Evolutionary conservation across 192 early-diverging fungal species (phyloP), one percentile per base, ranked within the genome.

Genomic region (Backusella australiensis): DNA sequence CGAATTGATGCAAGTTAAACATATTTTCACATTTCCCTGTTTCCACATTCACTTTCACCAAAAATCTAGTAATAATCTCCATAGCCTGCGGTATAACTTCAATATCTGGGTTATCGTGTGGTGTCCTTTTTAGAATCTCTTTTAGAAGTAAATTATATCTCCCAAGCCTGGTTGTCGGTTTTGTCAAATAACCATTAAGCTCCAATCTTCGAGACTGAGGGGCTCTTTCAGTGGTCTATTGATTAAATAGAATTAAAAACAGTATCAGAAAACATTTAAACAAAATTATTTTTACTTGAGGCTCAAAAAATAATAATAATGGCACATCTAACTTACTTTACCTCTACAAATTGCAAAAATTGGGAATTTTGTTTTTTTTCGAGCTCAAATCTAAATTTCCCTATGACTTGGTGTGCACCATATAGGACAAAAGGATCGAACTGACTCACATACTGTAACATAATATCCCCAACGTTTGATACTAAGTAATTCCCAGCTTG

Each of bases 11-110:
- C 66, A 99, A 83, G 73, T 94, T 93, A 73, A 99, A 89, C 15
- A 85, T 79, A 83, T 97, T 97, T 84, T 96, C 93, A 15, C 94
- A 90, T 82, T 91, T 93, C 11, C 97, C 97, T 6, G 94, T 92
- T 81, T 95, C 96, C 26, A 83, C 75, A 80, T 99, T 97, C 77
- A 99, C 94, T 46, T 90, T 88, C 39, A 84, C 80, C 67, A 97
- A 86, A 79, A 96, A 89, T 23, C 86, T 86, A 75, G 91, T 90
- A 69, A 97, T 91, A 32, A 90, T 89, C 15, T 75, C 85, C 17
- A 96, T 85, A 19, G 90, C 94, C 76, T 90, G 78, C n/a, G 92
- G 92, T 19, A 98, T 82, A 34, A 89, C 17, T 90, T 65, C 76
- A 15, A 86, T 80, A 75, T 98, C 97, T 0, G 93, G 90, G 71